Conservation (phyloP, 2,329 filamentous ascomycete genomes). For the Didymella segeticola region DNA sequence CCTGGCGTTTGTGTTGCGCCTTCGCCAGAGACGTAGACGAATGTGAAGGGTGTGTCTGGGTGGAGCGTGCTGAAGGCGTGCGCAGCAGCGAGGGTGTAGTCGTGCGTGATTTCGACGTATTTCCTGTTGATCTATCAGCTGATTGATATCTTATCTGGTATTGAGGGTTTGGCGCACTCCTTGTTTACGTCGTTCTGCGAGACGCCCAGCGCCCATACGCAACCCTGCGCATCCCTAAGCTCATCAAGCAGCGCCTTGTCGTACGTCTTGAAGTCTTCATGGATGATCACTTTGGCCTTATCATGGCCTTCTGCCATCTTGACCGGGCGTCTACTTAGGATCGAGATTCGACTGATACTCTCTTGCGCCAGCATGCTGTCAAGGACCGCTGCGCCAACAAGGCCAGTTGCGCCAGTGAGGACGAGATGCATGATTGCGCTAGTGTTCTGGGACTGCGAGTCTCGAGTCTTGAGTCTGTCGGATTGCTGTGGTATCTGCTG, state of each 20-base stretch:
- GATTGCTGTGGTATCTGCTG: not conserved
- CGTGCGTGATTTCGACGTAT: constrained; percentile 72
- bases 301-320: constrained; percentile 66
- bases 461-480: not conserved
- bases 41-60: constrained; percentile 64
- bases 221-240: constrained; percentile 69
- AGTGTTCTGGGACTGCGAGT: too few relatives aligned
- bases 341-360: constrained; percentile 68
- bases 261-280: constrained; percentile 71
- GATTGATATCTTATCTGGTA: not conserved
- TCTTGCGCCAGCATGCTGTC: constrained; percentile 46
- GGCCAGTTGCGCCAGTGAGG: constrained; percentile 54
- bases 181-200: constrained; percentile 65
- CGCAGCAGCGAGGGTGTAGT: constrained; percentile 70
- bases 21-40: constrained; percentile 73
- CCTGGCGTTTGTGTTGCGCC: constrained; percentile 66
- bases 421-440: constrained; percentile 52
- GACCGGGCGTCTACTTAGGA: constrained; percentile 71
- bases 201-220: constrained; percentile 77
- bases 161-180: constrained; percentile 48
- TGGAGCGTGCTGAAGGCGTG: constrained; percentile 63
- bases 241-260: constrained; percentile 63
- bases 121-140: constrained; percentile 51
- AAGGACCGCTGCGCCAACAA: constrained; percentile 50
- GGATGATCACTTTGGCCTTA: constrained; percentile 70